phyloP scores from a whole-genome alignment of 1,284 basidiomycete species.

The Rhodotorula mucilaginosa region DNA sequence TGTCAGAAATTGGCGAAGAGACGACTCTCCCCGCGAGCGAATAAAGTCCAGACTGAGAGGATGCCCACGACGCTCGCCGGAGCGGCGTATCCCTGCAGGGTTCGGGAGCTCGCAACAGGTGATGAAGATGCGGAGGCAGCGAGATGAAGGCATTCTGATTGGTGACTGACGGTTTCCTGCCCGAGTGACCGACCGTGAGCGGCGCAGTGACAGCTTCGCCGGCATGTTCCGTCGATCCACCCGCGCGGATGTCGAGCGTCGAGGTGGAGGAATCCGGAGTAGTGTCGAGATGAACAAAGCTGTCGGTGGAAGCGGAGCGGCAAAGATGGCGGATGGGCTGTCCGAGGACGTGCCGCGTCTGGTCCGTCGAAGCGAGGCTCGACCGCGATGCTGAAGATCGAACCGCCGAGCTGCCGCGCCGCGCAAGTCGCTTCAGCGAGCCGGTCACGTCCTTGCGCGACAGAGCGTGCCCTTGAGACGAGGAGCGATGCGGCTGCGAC shows the following conservation, averaged over 20 bases:
- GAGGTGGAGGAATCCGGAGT: not conserved
- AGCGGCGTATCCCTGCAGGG: not conserved
- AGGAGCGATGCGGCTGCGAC: not conserved
- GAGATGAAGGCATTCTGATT: conserved; percentile 34
- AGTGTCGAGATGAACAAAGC: conserved; percentile 15
- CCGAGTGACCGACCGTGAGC: not conserved
- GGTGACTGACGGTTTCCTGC: conserved; percentile 4
- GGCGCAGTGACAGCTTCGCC: conserved; percentile 18
- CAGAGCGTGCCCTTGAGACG: not conserved
- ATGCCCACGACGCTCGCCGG: conserved; percentile 6
- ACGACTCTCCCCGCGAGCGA: not conserved
- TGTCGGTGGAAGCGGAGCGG: conserved; percentile 12
- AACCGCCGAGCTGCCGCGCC: not conserved
- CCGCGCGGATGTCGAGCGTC: too few species aligned
- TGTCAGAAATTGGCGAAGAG: not conserved
- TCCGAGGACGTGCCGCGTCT: conserved; percentile 11
- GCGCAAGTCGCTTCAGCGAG: not conserved
- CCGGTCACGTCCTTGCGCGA: not conserved
- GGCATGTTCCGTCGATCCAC: not conserved
- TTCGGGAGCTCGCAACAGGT: conserved; percentile 26
- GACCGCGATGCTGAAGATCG: not conserved
- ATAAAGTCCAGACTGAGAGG: not conserved
- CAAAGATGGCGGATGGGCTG: conserved; percentile 28
- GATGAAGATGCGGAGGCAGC: conserved; percentile 35
- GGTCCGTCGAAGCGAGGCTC: not conserved